phyloP scores from a whole-genome alignment of 768 basidiomycete species.

The Russula emetica region DNA sequence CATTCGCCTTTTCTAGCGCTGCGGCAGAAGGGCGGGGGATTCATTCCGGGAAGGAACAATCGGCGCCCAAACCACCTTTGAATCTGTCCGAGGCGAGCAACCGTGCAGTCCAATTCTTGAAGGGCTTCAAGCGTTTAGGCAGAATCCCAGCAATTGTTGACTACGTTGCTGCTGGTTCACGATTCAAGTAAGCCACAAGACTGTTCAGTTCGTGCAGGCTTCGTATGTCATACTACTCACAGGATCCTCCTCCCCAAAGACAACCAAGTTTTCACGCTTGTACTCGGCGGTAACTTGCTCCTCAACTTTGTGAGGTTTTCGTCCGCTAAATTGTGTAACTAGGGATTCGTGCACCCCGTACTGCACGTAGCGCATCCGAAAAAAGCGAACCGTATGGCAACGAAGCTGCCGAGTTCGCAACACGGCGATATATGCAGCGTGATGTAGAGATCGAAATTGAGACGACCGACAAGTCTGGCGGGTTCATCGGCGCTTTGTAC shows the following conservation, averaged over 20 bases:
- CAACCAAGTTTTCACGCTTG: slow-evolving; percentile 89
- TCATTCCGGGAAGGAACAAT: slow-evolving; percentile 87
- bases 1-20: slow-evolving; percentile 49
- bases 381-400: slow-evolving; percentile 85
- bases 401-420: slow-evolving; percentile 78
- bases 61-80: slow-evolving; percentile 71
- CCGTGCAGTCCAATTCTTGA: slow-evolving; percentile 83
- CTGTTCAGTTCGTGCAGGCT: neutral
- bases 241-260: slow-evolving; percentile 86
- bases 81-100: slow-evolving; percentile 85
- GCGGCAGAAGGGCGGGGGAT: slow-evolving; percentile 73
- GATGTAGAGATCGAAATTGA: slow-evolving; percentile 94
- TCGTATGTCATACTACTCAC: slow-evolving; percentile 12
- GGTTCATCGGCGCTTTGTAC: slow-evolving; percentile 88
- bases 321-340: slow-evolving; percentile 10
- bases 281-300: slow-evolving; percentile 63
- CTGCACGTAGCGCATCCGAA: slow-evolving; percentile 73
- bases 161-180: slow-evolving; percentile 88
- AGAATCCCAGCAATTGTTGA: slow-evolving; percentile 83
- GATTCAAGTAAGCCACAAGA: slow-evolving; percentile 70
- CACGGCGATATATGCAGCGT: slow-evolving; percentile 83
- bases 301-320: neutral
- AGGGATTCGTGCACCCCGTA: slow-evolving; percentile 90
- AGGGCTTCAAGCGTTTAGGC: slow-evolving; percentile 86
- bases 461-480: slow-evolving; percentile 87